phyloP scores from a whole-genome alignment of 2,329 filamentous ascomycete species.

The Ophiosphaerella narmari region DNA sequence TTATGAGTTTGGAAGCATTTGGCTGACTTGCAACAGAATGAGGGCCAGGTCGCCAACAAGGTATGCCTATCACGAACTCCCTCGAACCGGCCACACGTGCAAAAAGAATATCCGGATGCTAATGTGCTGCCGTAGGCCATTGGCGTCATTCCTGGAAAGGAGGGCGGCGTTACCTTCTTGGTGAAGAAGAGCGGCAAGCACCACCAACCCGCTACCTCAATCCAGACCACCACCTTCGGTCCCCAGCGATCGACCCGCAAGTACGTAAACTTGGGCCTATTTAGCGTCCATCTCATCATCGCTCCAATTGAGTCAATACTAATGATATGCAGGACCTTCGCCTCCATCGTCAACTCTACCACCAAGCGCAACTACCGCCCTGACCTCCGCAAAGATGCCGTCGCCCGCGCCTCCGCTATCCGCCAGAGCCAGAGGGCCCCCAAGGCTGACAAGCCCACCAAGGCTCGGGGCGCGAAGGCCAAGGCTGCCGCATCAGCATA shows the following conservation, averaged over 20 bases:
- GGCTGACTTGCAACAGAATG: conserved; percentile 64
- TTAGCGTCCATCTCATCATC: neutral
- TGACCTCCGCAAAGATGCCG: conserved; percentile 63
- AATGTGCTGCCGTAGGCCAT: conserved; percentile 65
- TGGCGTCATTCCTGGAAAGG: conserved; percentile 74
- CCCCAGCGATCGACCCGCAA: conserved; percentile 77
- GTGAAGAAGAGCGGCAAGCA: conserved; percentile 79
- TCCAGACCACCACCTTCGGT: conserved; percentile 70
- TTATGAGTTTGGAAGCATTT: conserved; percentile 8
- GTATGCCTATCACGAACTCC: conserved; percentile 55
- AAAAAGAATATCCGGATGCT: neutral
- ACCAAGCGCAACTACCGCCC: conserved; percentile 82
- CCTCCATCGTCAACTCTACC: conserved; percentile 78
- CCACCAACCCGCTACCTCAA: conserved; percentile 73
- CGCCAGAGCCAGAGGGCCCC: conserved; percentile 76
- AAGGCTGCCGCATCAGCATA: conserved; percentile 62
- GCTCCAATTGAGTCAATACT: neutral
- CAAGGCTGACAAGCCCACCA: conserved; percentile 74
- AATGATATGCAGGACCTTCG: conserved; percentile 70
- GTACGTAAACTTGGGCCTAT: conserved; percentile 57
- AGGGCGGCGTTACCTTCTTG: conserved; percentile 78
- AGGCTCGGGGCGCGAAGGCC: conserved; percentile 80
- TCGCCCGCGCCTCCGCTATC: conserved; percentile 86
- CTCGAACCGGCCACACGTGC: neutral
- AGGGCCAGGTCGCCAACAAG: conserved; percentile 93